Evolutionary conservation across 208 protist genomes (phyloP).

Genomic region (Crithidia thermophila): DNA sequence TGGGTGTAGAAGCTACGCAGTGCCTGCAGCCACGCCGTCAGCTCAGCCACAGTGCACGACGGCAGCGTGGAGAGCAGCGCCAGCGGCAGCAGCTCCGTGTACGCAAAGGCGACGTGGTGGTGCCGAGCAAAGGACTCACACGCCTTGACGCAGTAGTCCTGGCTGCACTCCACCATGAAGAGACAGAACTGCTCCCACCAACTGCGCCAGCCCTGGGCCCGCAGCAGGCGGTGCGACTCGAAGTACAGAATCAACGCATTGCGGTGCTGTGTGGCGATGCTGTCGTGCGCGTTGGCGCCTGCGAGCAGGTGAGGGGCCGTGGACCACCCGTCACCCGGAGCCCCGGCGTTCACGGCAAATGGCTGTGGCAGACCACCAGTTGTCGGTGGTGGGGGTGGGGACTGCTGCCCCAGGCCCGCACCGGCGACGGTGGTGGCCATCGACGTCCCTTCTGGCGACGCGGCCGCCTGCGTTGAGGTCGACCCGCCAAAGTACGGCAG

Average conservation of each 20-base stretch:
- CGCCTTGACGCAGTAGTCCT: slow-evolving; percentile 52
- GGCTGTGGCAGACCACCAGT: too few relatives aligned
- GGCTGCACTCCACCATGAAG: slow-evolving; percentile 56
- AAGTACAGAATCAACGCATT: slow-evolving; percentile 41
- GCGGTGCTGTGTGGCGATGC: slow-evolving; percentile 22
- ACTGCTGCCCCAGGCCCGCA: background rate
- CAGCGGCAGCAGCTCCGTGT: slow-evolving; percentile 71
- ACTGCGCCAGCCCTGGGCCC: slow-evolving; percentile 47
- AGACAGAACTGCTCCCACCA: slow-evolving; percentile 80
- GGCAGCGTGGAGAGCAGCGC: slow-evolving; percentile 72
- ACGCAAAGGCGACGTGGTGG: slow-evolving; percentile 67
- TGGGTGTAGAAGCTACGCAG: slow-evolving; percentile 55
- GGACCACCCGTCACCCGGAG: too few relatives aligned
- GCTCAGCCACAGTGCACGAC: slow-evolving; percentile 37
- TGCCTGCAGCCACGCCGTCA: slow-evolving; percentile 58
- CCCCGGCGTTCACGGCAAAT: too few relatives aligned
- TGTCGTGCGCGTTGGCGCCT: slow-evolving; percentile 10
- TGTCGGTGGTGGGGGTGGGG: background rate
- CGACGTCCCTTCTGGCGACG: background rate
- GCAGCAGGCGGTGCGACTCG: slow-evolving; percentile 47
- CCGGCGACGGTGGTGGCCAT: background rate
- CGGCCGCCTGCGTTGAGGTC: background rate
- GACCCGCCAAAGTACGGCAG: background rate
- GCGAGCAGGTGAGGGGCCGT: background rate
- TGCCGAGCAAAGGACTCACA: slow-evolving; percentile 60